phyloP scores from a whole-genome alignment of 768 basidiomycete genomes.

The Tricholoma furcatifolium region DNA sequence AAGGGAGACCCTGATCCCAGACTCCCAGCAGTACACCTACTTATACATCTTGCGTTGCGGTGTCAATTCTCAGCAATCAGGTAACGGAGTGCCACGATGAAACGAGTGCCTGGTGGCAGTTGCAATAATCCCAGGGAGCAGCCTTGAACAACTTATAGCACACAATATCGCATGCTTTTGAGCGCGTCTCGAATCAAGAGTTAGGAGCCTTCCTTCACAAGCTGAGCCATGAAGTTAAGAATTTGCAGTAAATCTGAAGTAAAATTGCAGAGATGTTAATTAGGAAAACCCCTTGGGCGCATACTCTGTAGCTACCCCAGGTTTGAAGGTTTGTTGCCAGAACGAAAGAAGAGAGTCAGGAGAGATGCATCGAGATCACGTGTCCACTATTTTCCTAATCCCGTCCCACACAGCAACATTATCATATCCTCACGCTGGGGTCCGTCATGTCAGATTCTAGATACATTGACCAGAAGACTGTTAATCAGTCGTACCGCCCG shows the following conservation, averaged over 20 bases:
- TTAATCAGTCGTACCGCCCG: conserved; percentile 51
- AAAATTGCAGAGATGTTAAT: not conserved
- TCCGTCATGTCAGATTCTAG: conserved; percentile 17
- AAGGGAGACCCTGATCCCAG: not conserved
- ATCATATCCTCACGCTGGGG: conserved; percentile 6
- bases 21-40: not conserved
- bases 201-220: not conserved
- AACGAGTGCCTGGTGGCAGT: conserved; percentile 5
- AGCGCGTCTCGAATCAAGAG: no score
- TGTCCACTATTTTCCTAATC: conserved; percentile 6
- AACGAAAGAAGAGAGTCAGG: no score
- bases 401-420: not conserved
- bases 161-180: no score
- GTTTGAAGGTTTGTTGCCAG: not conserved
- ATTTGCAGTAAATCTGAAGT: not conserved
- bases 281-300: not conserved
- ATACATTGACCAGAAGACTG: conserved; percentile 45
- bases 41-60: not conserved
- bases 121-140: not conserved
- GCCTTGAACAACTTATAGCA: not conserved
- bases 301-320: conserved; percentile 1
- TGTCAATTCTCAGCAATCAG: conserved; percentile 5
- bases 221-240: not conserved
- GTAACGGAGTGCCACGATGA: conserved; percentile 1
- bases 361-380: conserved; percentile 6